Base-by-base conservation (phyloP, 768 basidiomycete genomes). In the Tephrocybe sp. region DNA sequence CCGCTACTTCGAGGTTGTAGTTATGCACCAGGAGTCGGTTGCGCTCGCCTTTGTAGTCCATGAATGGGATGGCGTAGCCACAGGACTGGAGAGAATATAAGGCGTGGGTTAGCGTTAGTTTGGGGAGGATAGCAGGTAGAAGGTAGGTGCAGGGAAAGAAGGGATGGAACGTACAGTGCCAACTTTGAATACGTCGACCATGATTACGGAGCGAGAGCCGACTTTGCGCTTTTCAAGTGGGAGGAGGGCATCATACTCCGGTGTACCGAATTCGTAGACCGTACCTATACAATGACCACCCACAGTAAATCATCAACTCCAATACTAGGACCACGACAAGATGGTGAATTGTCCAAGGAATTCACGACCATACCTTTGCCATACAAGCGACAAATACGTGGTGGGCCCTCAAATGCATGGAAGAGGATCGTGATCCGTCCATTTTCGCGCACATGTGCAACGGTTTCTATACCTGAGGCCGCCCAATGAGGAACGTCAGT, bases 51-150 rank as follows among this genome's bases (percentile, higher is more conserved):
- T 77, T 65, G 66, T 79, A 87, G 38, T 73, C 68, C 61, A 79
- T 86, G 57, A 75, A 75, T 2, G 87, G 85, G 20, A 86, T 76
- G 0, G 76, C 76, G 56, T 75, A 87, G 17, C 86, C 84, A 56
- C 84, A 88, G 1, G 84, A 84, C 86, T 87, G 46, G 14, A 17
- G 16, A 47, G 19, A 10, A 20, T 8, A 16, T 42, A 35, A 20
- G n/a, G n/a, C n/a, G n/a, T n/a, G n/a, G n/a, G n/a, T n/a, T n/a
- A n/a, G n/a, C n/a, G n/a, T n/a, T n/a, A n/a, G n/a, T n/a, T n/a
- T n/a, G n/a, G n/a, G n/a, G n/a, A 22, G n/a, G 30, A 13, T 2
- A 20, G 17, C 49, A 12, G 49, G 38, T 19, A 23, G 11, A 16
- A 51, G n/a, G 17, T 35, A 45, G 12, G 7, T 36, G 9, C 36